phyloP scores from a whole-genome alignment of 148 eudicot species.

The Fagopyrum homotropicum region DNA sequence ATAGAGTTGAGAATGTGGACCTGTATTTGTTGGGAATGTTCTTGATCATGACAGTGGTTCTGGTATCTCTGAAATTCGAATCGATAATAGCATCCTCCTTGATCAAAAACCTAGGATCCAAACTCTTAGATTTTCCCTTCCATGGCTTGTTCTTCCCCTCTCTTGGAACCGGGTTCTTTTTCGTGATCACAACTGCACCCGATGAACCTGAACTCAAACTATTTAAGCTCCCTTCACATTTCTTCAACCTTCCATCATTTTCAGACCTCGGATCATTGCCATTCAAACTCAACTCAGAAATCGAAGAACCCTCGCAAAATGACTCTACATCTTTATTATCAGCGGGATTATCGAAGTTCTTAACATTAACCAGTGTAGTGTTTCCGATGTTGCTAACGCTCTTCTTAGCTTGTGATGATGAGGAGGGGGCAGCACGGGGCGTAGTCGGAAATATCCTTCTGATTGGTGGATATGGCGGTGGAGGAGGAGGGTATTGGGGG shows the following conservation, averaged over 20 bases:
- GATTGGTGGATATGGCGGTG: background rate
- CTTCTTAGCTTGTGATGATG: background rate
- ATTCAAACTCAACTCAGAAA: background rate
- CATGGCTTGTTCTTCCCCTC: conserved; percentile 16
- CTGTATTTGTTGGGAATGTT: conserved; percentile 98
- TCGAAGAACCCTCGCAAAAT: background rate
- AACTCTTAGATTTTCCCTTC: conserved; percentile 40
- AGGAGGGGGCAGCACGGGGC: background rate
- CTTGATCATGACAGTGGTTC: conserved; percentile 95
- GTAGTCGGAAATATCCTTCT: background rate
- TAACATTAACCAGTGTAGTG: no score
- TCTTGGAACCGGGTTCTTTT: background rate
- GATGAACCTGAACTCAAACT: background rate
- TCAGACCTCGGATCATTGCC: no score
- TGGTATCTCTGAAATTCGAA: conserved; percentile 35
- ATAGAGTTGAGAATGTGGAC: conserved; percentile 18
- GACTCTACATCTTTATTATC: no score
- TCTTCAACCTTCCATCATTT: background rate
- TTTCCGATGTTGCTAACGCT: background rate
- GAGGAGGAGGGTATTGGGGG: background rate
- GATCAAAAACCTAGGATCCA: conserved; percentile 67
- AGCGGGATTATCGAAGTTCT: no score
- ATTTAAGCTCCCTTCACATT: background rate
- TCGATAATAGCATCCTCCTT: conserved; percentile 54
- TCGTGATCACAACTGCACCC: conserved; percentile 6